Evolutionary conservation across 805 yeast genomes (phyloP).

Genomic region (Saccharomycopsis olivae): DNA sequence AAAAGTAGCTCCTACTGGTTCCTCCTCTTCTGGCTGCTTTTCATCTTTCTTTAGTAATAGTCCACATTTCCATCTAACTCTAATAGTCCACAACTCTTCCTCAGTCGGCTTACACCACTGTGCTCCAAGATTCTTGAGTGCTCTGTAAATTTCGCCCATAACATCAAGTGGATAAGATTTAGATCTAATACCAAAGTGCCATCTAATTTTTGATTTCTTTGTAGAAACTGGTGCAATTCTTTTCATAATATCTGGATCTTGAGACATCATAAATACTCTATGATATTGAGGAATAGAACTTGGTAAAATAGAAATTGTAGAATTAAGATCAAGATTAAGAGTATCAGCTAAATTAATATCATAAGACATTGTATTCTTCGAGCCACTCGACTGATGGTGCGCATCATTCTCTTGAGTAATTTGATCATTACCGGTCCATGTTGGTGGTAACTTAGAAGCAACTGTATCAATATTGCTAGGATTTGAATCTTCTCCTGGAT

Average conservation of each 20-base stretch:
- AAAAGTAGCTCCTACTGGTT: conserved; percentile 9
- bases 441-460: conserved; percentile 52
- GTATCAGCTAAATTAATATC: conserved; percentile 13
- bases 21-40: conserved; percentile 6
- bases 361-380: conserved; percentile 9
- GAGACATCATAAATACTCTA: conserved; percentile 79
- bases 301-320: conserved; percentile 83
- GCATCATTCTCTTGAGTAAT: conserved; percentile 14
- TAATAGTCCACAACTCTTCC: conserved; percentile 91
- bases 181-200: conserved; percentile 98
- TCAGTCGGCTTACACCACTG: conserved; percentile 96
- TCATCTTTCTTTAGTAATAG: conserved; percentile 10
- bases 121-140: conserved; percentile 86
- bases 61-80: conserved; percentile 85
- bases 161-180: conserved; percentile 95
- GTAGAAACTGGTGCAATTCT: conserved; percentile 31
- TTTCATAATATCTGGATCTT: conserved; percentile 22
- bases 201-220: conserved; percentile 85
- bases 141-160: conserved; percentile 96
- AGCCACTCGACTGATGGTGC: conserved; percentile 1
- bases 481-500: conserved; percentile 49
- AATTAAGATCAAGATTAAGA: conserved; percentile 5
- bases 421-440: conserved; percentile 22
- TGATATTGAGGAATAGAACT: conserved; percentile 91
- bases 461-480: conserved; percentile 44